A percentile compares a stretch with the other conserved stretches of the same genome.
Evolutionary conservation across 208 protist species (phyloP).

Genomic region (Leishmania mexicana): DNA sequence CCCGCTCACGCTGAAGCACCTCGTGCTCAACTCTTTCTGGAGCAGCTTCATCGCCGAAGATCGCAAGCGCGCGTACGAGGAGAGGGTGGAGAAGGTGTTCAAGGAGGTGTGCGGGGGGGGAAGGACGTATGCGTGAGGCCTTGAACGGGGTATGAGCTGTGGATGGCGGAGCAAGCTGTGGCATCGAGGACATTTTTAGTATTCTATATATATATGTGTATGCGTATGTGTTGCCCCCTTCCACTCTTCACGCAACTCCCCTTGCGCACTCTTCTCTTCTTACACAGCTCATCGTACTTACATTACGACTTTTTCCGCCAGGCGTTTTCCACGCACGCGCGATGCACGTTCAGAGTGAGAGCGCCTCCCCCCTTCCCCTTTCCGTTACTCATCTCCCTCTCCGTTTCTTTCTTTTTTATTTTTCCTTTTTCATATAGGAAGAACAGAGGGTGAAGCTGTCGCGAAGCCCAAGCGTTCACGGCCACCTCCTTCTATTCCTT

Average conservation of each 20-base stretch:
- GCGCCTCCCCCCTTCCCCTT: not conserved
- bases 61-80: conserved; percentile 34
- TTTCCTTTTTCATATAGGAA: too few relatives aligned
- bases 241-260: not conserved
- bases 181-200: not conserved
- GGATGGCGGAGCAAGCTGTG: not conserved
- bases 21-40: conserved; percentile 43
- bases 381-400: not conserved
- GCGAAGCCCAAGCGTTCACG: too few relatives aligned
- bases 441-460: too few relatives aligned
- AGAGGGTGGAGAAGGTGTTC: conserved; percentile 31
- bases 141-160: not conserved
- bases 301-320: not conserved
- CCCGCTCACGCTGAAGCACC: conserved; percentile 32
- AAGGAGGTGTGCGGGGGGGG: conserved; percentile 18
- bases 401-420: not conserved
- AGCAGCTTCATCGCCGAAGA: conserved; percentile 39
- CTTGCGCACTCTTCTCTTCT: not conserved
- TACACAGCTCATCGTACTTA: not conserved
- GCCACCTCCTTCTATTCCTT: too few relatives aligned
- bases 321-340: not conserved
- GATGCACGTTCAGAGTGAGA: not conserved
- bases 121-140: conserved; percentile 3
- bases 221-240: not conserved
- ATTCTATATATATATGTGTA: too few relatives aligned